Evolutionary conservation across 805 yeast species (phyloP).

Genomic region (Sugiyamaella smithiae): DNA sequence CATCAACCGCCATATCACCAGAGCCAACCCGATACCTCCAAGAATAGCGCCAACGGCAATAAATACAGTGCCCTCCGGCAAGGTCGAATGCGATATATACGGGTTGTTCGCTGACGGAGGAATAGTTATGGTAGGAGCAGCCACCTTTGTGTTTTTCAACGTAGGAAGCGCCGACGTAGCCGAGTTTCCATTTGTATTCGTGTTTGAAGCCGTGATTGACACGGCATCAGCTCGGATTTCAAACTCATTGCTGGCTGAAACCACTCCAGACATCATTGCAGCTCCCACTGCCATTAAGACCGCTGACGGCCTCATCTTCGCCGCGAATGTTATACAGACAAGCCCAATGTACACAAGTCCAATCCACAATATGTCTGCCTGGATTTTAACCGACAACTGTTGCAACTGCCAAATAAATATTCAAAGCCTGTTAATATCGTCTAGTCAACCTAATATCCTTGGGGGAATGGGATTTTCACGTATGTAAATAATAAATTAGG

Average conservation of each 20-base stretch:
- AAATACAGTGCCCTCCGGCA: slow-evolving; percentile 77
- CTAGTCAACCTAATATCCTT: too few relatives aligned
- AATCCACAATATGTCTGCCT: not conserved
- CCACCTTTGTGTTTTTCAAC: slow-evolving; percentile 15
- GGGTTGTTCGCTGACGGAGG: slow-evolving; percentile 68
- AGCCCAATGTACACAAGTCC: too few relatives aligned
- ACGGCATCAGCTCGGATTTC: not conserved
- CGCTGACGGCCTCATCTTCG: not conserved
- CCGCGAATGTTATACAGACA: too few relatives aligned
- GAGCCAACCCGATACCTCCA: slow-evolving; percentile 53
- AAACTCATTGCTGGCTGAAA: not conserved
- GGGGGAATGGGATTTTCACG: too few relatives aligned
- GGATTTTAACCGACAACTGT: too few relatives aligned
- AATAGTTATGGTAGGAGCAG: slow-evolving; percentile 50
- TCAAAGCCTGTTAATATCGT: too few relatives aligned
- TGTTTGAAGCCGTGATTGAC: slow-evolving; percentile 9
- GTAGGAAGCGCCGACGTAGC: slow-evolving; percentile 4
- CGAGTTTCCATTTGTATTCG: not conserved
- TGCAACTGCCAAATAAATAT: too few relatives aligned
- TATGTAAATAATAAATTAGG: slow-evolving; percentile 5
- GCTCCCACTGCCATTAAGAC: not conserved
- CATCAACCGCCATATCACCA: slow-evolving; percentile 52
- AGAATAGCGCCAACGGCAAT: slow-evolving; percentile 74
- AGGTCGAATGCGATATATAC: slow-evolving; percentile 47
- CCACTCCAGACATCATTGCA: not conserved